Evolutionary conservation across 2,329 filamentous ascomycete species (phyloP).

Genomic region (Colletotrichum brevisporum): DNA sequence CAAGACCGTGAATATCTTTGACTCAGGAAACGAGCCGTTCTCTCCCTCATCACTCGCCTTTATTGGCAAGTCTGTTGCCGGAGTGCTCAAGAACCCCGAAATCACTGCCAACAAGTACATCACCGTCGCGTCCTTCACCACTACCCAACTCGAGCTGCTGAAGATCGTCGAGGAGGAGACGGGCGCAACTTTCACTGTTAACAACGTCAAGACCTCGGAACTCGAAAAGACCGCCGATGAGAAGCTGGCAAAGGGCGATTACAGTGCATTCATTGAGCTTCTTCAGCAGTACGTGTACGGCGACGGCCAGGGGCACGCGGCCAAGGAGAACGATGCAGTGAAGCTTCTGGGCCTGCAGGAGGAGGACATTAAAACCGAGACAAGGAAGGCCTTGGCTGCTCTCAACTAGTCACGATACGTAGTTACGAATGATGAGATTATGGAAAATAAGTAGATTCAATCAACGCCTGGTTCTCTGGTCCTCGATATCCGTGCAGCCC

Average conservation of each 20-base stretch:
- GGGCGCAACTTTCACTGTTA: slow-evolving; percentile 64
- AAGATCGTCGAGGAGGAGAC: slow-evolving; percentile 66
- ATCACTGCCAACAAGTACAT: slow-evolving; percentile 72
- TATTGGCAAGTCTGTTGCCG: slow-evolving; percentile 66
- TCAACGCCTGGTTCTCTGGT: background rate
- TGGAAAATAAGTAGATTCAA: no score
- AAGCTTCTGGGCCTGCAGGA: slow-evolving; percentile 32
- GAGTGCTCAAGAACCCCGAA: slow-evolving; percentile 62
- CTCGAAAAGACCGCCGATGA: slow-evolving; percentile 55
- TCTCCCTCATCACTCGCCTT: slow-evolving; percentile 65
- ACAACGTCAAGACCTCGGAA: slow-evolving; percentile 51
- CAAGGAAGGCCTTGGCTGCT: slow-evolving; percentile 23
- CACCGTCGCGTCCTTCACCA: slow-evolving; percentile 69
- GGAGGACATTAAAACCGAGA: slow-evolving; percentile 29
- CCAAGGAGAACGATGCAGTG: slow-evolving; percentile 36
- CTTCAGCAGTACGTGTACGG: slow-evolving; percentile 32
- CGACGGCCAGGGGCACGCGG: slow-evolving; percentile 27
- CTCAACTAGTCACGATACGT: background rate
- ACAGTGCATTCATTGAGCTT: slow-evolving; percentile 37
- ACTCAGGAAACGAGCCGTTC: slow-evolving; percentile 68
- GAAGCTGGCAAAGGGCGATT: slow-evolving; percentile 57
- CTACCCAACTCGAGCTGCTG: slow-evolving; percentile 71
- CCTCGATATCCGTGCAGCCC: background rate
- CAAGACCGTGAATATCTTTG: slow-evolving; percentile 67
- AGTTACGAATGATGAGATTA: background rate